Conservation (phyloP, 257 asterid genomes). For the Nicotiana attenuata region DNA sequence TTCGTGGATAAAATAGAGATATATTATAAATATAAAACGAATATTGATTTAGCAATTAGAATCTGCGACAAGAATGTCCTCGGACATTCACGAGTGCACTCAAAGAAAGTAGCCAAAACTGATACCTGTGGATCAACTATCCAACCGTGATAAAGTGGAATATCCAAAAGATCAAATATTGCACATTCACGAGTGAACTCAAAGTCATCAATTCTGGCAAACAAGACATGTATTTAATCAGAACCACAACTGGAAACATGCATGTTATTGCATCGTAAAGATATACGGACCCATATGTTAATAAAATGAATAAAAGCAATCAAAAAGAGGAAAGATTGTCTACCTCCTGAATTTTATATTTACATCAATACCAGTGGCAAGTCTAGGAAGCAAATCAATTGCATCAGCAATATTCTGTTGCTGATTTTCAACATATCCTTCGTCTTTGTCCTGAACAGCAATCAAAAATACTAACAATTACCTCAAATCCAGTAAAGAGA, state of each 20-base stretch:
- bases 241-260: conserved; percentile 5
- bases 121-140: conserved; percentile 95
- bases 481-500: conserved; percentile 22
- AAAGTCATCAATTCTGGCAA: conserved; percentile 81
- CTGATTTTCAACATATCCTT: conserved; percentile 75
- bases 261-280: neutral
- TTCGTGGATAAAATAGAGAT: neutral
- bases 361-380: conserved; percentile 93
- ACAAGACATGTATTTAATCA: conserved; percentile 18
- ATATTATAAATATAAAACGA: neutral
- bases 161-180: conserved; percentile 87
- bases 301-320: conserved; percentile 3
- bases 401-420: conserved; percentile 91
- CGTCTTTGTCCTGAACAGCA: conserved; percentile 62
- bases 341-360: conserved; percentile 83
- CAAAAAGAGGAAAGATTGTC: neutral
- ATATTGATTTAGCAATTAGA: neutral
- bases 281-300: neutral
- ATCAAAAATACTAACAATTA: conserved; percentile 17
- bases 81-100: neutral
- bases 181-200: conserved; percentile 98
- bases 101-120: neutral
- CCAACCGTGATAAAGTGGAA: conserved; percentile 99
- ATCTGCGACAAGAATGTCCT: neutral
- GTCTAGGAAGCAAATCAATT: conserved; percentile 94